phyloP scores from a whole-genome alignment of 148 eudicot genomes.

The Silene conica region DNA sequence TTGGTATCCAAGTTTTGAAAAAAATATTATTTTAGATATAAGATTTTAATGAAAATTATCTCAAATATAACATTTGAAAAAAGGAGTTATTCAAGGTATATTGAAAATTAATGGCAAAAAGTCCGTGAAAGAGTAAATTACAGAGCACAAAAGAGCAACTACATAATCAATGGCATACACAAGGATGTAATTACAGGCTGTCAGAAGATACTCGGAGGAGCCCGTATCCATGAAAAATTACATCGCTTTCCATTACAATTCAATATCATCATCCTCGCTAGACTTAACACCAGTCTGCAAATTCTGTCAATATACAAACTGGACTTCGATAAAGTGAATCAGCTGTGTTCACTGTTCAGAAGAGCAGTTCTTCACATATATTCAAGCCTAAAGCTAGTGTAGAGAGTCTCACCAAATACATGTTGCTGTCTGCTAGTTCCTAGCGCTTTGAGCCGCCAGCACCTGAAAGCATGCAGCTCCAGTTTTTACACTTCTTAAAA shows the following conservation, averaged over 20 bases:
- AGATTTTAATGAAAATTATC: no score
- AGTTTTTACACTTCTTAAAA: background rate
- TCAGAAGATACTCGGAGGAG: background rate
- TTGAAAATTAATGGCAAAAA: no score
- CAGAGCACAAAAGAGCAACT: no score
- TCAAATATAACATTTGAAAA: no score
- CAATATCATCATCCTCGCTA: constrained; percentile 6
- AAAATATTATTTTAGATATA: no score
- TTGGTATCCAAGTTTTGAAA: no score
- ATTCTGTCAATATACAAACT: constrained; percentile 3
- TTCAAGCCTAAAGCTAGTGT: constrained; percentile 4
- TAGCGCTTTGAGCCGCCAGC: constrained; percentile 1
- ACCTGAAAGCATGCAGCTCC: constrained; percentile 20
- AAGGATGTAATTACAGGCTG: background rate
- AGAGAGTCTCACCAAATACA: background rate
- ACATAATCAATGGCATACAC: constrained; percentile 2
- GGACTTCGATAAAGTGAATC: constrained; percentile 17
- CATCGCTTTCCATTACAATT: background rate
- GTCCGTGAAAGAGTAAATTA: no score
- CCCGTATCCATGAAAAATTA: background rate
- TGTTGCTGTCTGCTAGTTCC: background rate
- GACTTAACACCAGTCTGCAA: constrained; percentile 12
- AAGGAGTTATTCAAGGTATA: no score
- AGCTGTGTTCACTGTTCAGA: no score
- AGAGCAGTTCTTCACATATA: constrained; percentile 2